A percentile compares a stretch with the other conserved stretches of the same genome.
Conservation (phyloP, 2,329 filamentous ascomycete genomes). For the Alternaria tenuissima region DNA sequence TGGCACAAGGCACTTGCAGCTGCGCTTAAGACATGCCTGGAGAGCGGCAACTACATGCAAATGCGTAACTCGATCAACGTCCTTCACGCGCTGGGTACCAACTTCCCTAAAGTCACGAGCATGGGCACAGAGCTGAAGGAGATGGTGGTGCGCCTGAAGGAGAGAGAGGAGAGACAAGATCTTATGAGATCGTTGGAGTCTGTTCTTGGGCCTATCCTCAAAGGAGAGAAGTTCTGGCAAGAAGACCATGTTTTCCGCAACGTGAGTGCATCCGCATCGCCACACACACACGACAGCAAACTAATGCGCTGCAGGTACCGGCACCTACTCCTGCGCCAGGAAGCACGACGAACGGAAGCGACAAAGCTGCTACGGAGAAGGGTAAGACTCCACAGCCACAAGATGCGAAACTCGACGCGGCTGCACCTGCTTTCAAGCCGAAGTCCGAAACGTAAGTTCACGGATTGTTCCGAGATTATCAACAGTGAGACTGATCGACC, state of each 20-base stretch:
- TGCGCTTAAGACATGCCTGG: conserved; percentile 82
- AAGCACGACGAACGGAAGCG: conserved; percentile 40
- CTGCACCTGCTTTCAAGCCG: conserved; percentile 72
- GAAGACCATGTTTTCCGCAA: conserved; percentile 77
- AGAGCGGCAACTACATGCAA: conserved; percentile 92
- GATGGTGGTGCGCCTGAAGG: conserved; percentile 67
- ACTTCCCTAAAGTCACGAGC: conserved; percentile 89
- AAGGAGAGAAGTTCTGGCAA: conserved; percentile 72
- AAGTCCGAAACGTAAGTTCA: conserved; percentile 41
- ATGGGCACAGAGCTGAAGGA: conserved; percentile 77
- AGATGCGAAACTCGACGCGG: conserved; percentile 58
- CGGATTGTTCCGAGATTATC: not conserved
- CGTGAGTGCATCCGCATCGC: conserved; percentile 55
- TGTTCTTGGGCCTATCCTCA: conserved; percentile 73
- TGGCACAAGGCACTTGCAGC: conserved; percentile 87
- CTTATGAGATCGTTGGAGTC: conserved; percentile 77
- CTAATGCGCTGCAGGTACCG: conserved; percentile 31
- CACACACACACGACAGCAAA: not conserved
- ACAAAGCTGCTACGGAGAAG: conserved; percentile 37
- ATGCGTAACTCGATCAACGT: conserved; percentile 95
- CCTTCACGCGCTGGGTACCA: conserved; percentile 78
- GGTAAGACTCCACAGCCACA: conserved; percentile 56
- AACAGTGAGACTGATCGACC: conserved; percentile 24
- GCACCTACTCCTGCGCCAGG: conserved; percentile 31
- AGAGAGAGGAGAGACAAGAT: conserved; percentile 71